These are phyloP conservation scores for Curvularia sp. DNA, from an alignment of 2,329 filamentous ascomycete genomes.

Conservation along the genomic window DNA sequence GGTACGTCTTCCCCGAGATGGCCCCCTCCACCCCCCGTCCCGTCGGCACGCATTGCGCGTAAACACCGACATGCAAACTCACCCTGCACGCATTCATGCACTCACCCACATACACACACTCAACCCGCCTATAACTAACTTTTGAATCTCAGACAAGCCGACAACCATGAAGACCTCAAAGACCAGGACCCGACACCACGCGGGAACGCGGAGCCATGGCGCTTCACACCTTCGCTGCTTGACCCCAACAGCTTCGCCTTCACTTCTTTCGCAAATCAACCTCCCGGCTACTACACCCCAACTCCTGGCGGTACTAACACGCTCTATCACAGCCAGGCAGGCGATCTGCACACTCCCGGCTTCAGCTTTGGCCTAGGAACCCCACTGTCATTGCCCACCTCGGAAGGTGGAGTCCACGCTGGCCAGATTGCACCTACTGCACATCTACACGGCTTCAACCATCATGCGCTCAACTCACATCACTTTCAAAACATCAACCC, in stretches of 20 bases:
- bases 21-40: slow-evolving; percentile 3
- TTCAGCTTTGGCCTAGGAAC: slow-evolving; percentile 78
- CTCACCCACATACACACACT: no score
- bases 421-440: slow-evolving; percentile 54
- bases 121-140: slow-evolving; percentile 6
- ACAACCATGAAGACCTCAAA: slow-evolving; percentile 63
- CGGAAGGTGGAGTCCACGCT: slow-evolving; percentile 69
- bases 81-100: not conserved
- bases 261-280: slow-evolving; percentile 77
- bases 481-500: slow-evolving; percentile 72
- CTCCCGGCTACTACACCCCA: slow-evolving; percentile 85
- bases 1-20: slow-evolving; percentile 49
- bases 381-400: slow-evolving; percentile 80
- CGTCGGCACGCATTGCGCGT: slow-evolving; percentile 12
- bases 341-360: slow-evolving; percentile 85
- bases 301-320: slow-evolving; percentile 82
- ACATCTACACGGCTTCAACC: slow-evolving; percentile 73
- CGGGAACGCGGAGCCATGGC: slow-evolving; percentile 80
- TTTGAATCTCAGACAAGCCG: slow-evolving; percentile 51
- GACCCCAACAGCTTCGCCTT: slow-evolving; percentile 87
- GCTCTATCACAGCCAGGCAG: slow-evolving; percentile 81
- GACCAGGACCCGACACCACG: slow-evolving; percentile 85
- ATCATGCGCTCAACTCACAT: slow-evolving; percentile 48
- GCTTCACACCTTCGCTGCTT: slow-evolving; percentile 86
- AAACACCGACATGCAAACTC: slow-evolving; percentile 7